Percentiles rank a stretch among this genome's conserved stretches.
These are phyloP conservation scores for Puya raimondii DNA, from an alignment of 176 grass and related monocot species.

Conservation along the genomic window DNA sequence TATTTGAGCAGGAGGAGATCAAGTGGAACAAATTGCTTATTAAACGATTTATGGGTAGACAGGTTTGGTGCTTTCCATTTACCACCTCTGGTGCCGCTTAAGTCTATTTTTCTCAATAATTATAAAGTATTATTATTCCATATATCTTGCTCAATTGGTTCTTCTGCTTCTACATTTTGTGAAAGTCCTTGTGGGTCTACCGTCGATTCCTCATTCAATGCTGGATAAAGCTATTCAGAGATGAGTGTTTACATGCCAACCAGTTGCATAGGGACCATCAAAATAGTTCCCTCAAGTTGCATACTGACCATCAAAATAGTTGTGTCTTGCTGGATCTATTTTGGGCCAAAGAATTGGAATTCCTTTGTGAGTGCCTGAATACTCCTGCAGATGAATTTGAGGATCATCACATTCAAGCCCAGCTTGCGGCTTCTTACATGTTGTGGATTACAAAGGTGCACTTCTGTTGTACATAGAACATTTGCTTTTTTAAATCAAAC, in stretches of 20 bases:
- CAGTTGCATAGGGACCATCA: conserved; percentile 9
- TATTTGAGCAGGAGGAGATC: conserved; percentile 57
- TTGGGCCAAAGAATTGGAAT: conserved; percentile 45
- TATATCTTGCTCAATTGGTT: not conserved
- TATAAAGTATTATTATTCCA: not conserved
- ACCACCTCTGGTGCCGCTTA: not conserved
- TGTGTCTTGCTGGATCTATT: conserved; percentile 33
- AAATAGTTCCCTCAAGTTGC: conserved; percentile 2
- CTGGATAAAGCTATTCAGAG: conserved; percentile 43
- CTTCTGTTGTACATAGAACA: not conserved
- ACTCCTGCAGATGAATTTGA: conserved; percentile 28
- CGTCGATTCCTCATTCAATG: conserved; percentile 62
- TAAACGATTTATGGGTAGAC: conserved; percentile 67
- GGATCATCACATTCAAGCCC: conserved; percentile 30
- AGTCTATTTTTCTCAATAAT: not conserved
- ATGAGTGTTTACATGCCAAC: conserved; percentile 6
- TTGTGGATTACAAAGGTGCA: conserved; percentile 40
- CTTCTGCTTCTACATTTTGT: conserved; percentile 4
- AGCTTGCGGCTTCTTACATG: conserved; percentile 27
- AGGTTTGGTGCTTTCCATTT: conserved; percentile 32
- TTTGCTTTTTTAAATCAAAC: not conserved
- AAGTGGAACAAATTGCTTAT: conserved; percentile 69
- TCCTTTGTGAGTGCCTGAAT: conserved; percentile 35
- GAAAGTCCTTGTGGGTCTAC: conserved; percentile 77
- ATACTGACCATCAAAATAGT: not conserved